Percentiles rank a stretch among this genome's conserved stretches.
These are phyloP conservation scores for Moricandia arvensis DNA, from an alignment of 345 rosid genomes.

Conservation along the genomic window DNA sequence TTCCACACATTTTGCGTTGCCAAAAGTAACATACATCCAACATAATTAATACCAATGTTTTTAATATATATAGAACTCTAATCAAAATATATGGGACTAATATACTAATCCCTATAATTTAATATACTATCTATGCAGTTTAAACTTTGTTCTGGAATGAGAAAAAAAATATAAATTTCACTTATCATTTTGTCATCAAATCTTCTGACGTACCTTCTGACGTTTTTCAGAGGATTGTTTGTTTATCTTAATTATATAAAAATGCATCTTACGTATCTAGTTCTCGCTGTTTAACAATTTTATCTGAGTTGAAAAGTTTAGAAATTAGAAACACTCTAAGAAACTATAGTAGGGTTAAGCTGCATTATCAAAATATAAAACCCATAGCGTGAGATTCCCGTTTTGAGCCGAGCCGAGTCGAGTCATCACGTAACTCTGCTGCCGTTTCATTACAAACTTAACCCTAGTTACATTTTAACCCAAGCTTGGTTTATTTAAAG, in stretches of 20 bases:
- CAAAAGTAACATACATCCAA: not conserved
- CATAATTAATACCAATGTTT: not conserved
- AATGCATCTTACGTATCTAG: not conserved
- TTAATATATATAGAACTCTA: not conserved
- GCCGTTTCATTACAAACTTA: slow-evolving; percentile 34
- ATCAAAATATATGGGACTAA: not conserved
- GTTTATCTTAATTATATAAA: not conserved
- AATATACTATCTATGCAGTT: slow-evolving; percentile 2
- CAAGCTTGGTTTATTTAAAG: slow-evolving; percentile 73
- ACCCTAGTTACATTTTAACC: slow-evolving; percentile 73
- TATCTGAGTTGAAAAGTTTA: not conserved
- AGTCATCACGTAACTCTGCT: not conserved
- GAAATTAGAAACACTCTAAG: not conserved
- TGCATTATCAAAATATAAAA: slow-evolving; percentile 3
- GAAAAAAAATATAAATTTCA: not conserved
- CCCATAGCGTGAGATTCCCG: slow-evolving; percentile 12
- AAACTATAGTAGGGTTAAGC: not conserved
- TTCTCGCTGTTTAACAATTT: not conserved
- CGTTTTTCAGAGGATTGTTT: slow-evolving; percentile 6
- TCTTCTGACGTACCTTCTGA: slow-evolving; percentile 28
- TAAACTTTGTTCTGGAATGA: not conserved
- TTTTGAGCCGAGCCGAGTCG: slow-evolving; percentile 21
- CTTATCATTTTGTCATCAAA: slow-evolving; percentile 26
- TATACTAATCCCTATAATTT: not conserved
- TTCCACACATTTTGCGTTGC: not conserved